Evolutionary conservation across 1,284 basidiomycete species (phyloP), one percentile per base, ranked within the genome.

Genomic region (Leccinum proximum): DNA sequence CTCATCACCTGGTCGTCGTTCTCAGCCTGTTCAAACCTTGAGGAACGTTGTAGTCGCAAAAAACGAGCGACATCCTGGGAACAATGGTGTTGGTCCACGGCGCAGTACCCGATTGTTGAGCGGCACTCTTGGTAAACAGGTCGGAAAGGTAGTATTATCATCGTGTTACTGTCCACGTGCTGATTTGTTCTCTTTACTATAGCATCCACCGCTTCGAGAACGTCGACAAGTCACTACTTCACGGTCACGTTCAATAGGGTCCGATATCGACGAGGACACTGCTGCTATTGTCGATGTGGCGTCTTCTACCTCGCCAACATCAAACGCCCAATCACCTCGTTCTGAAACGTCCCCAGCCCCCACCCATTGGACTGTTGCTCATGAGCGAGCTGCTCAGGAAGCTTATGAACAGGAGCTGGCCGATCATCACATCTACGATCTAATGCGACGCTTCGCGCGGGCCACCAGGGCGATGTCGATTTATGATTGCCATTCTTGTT

Each of bases 381-480:
- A 88, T 59, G 87, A 91, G 69, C 84, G 84, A 70, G 84, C 86
- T 26, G 84, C 86, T 16, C 89, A 91, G 70, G 87, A 92, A 64
- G 82, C 84, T 37, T 89, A 88, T 68, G 88, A 90, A 68, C 79
- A 79, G 38, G 86, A 89, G 56, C 77, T 87, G 62, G 94, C 94
- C 26, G 93, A 96, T 66, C 83, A 90, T 70, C 91, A 92, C 78
- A 81, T 97, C 64, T 90, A 94, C 71, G 86, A 91, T 70, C 80
- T 97, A 35, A 85, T 93, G 77, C 84, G 92, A 65, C 84, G 82
- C 63, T 96, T 95, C 75, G 96, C 90, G 3, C 83, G 82, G 62
- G 94, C 94, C 5, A 84, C 87, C 26, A 82, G 87, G 66, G 85
- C 87, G 40, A 78, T 96, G 70, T 85, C 89, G 38, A 76, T 85